Conservation (phyloP, 192 early-diverging fungal species). For the Backusella morwellensis region DNA sequence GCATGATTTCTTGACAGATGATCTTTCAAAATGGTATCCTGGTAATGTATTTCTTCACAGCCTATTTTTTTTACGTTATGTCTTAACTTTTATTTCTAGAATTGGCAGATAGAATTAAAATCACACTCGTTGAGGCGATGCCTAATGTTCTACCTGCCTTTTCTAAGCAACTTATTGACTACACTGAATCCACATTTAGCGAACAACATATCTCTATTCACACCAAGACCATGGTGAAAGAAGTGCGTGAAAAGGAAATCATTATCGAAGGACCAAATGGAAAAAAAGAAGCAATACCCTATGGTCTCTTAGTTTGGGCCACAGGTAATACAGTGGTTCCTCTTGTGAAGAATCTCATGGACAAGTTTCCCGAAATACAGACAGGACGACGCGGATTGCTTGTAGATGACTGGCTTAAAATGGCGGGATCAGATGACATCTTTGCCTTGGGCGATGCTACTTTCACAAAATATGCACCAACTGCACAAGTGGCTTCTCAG, state of each 20-base stretch:
- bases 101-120: conserved; percentile 70
- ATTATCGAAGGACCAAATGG: conserved; percentile 65
- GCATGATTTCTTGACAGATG: conserved; percentile 78
- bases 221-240: conserved; percentile 79
- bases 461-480: conserved; percentile 78
- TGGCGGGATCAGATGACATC: conserved; percentile 61
- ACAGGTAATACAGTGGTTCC: conserved; percentile 78
- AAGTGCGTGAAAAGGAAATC: conserved; percentile 71
- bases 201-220: conserved; percentile 71
- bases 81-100: conserved; percentile 33
- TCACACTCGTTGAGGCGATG: conserved; percentile 77
- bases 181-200: conserved; percentile 77
- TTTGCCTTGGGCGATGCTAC: conserved; percentile 74
- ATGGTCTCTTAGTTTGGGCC: conserved; percentile 84
- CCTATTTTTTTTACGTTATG: not conserved
- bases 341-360: conserved; percentile 65
- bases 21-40: conserved; percentile 73
- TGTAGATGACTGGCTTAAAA: conserved; percentile 68
- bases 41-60: conserved; percentile 40
- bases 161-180: conserved; percentile 73
- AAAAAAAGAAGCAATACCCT: conserved; percentile 61
- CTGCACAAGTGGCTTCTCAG: conserved; percentile 84
- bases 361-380: conserved; percentile 56
- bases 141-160: conserved; percentile 79
- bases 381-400: conserved; percentile 64